Conservation (phyloP, 495 filamentous ascomycete species). For the Barbatosphaeria neglecta region DNA sequence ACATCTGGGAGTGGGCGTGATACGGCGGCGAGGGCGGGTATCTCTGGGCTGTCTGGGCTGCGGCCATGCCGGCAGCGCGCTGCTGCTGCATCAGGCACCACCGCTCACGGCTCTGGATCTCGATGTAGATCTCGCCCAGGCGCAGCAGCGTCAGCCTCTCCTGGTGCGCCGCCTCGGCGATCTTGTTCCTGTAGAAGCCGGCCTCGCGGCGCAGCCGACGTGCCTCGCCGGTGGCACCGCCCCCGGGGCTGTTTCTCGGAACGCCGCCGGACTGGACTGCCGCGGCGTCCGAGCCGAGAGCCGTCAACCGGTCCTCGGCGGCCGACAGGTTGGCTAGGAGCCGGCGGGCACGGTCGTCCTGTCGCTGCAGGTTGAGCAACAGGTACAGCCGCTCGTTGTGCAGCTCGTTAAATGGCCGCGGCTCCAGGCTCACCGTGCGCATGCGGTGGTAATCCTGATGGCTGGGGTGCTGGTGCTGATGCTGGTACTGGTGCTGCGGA, state of each 20-base stretch:
- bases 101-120: constrained; percentile 26
- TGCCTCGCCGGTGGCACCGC: background rate
- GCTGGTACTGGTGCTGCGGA: background rate
- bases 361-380: constrained; percentile 20
- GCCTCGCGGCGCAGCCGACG: constrained; percentile 7
- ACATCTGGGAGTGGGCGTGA: background rate
- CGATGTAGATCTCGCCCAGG: constrained; percentile 30
- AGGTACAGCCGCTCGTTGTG: constrained; percentile 29
- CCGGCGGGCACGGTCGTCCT: constrained; percentile 17
- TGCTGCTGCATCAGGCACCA: constrained; percentile 19
- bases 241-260: no score
- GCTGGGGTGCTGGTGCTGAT: background rate
- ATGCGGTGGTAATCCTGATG: background rate
- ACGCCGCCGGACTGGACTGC: no score
- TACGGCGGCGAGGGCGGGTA: background rate
- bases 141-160: constrained; percentile 25
- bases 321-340: constrained; percentile 18
- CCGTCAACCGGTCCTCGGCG: constrained; percentile 11
- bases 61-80: background rate
- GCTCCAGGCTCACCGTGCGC: constrained; percentile 9
- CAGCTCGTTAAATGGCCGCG: constrained; percentile 23
- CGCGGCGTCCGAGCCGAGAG: no score
- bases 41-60: no score
- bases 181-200: constrained; percentile 6
- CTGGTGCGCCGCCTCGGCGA: constrained; percentile 25